Conservation (phyloP, 495 filamentous ascomycete genomes). For the Podospora bellae-mahoneyi region DNA sequence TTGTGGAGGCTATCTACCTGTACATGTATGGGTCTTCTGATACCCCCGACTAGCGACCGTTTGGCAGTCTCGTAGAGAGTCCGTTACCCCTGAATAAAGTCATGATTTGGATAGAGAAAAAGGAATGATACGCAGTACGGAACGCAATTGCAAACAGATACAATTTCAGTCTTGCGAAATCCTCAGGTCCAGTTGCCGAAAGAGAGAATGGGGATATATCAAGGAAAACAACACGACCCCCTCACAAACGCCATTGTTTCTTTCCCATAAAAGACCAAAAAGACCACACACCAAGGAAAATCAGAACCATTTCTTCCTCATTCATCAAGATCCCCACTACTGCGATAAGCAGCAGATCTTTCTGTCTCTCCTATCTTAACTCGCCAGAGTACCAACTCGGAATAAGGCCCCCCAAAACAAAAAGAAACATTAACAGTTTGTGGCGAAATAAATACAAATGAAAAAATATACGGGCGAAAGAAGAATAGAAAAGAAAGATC, state of each 20-base stretch:
- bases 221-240: background rate
- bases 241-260: background rate
- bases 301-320: background rate
- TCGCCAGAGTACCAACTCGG: background rate
- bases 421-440: background rate
- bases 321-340: background rate
- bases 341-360: background rate
- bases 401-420: background rate
- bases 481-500: conserved; percentile 19
- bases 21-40: background rate
- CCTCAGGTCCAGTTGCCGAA: background rate
- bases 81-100: background rate
- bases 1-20: background rate
- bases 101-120: background rate
- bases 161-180: background rate
- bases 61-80: background rate
- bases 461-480: background rate
- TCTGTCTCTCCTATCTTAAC: background rate
- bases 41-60: background rate
- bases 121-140: background rate
- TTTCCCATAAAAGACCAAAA: background rate
- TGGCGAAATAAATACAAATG: background rate
- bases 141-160: background rate
- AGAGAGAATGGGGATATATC: background rate
- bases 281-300: background rate